Percentiles rank a stretch among this genome's conserved stretches.
Conservation (phyloP, 306 rosid species). For the Astragalus glycyphyllos region DNA sequence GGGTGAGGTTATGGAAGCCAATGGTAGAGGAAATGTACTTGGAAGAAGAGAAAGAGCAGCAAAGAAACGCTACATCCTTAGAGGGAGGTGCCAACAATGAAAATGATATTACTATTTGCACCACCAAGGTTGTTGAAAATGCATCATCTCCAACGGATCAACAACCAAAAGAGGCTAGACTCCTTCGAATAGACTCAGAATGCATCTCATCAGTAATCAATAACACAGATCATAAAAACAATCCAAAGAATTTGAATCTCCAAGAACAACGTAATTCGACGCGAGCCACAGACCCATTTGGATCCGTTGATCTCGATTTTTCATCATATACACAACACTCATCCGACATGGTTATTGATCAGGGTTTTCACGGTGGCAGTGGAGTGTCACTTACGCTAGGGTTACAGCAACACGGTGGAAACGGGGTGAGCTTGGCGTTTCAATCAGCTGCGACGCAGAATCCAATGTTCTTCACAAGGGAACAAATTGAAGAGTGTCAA, state of each 20-base stretch:
- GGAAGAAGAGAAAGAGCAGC: conserved; percentile 69
- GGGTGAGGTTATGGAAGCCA: conserved; percentile 98
- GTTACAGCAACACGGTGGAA: conserved; percentile 78
- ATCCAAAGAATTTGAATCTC: conserved; percentile 11
- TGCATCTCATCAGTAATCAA: conserved; percentile 75
- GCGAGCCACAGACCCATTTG: conserved; percentile 56
- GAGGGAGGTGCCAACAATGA: conserved; percentile 50
- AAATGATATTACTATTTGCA: conserved; percentile 24
- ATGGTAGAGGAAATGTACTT: conserved; percentile 96
- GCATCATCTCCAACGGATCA: conserved; percentile 48
- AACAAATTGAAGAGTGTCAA: conserved; percentile 66
- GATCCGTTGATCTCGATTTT: conserved; percentile 75
- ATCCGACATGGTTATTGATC: conserved; percentile 40
- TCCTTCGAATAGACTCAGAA: conserved; percentile 70
- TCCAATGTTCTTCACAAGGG: conserved; percentile 66
- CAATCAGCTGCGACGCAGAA: conserved; percentile 44
- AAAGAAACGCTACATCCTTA: conserved; percentile 50
- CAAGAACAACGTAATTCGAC: not conserved
- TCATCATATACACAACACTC: conserved; percentile 61
- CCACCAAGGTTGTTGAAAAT: conserved; percentile 23
- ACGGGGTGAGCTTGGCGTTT: conserved; percentile 69
- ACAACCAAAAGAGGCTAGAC: conserved; percentile 62
- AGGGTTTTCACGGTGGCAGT: conserved; percentile 48
- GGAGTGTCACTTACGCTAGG: conserved; percentile 92
- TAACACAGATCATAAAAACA: conserved; percentile 49